Percentiles rank a stretch among this genome's conserved stretches.
Evolutionary conservation across 2,329 filamentous ascomycete species (phyloP).

Genomic region (Apiospora pterosperma): DNA sequence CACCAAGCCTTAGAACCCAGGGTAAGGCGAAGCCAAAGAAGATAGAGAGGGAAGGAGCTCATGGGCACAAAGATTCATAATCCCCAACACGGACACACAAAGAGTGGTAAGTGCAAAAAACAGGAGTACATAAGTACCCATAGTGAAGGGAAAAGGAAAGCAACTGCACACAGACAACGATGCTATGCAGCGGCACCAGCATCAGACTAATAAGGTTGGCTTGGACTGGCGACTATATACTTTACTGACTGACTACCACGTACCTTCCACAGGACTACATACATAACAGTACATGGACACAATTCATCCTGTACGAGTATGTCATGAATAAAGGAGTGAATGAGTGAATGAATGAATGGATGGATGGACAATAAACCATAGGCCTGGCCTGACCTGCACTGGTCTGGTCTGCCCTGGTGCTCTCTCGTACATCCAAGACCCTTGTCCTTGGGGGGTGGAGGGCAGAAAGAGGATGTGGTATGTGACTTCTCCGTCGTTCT

Average conservation of each 20-base stretch:
- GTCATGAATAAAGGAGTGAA: too few species aligned
- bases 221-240: too few species aligned
- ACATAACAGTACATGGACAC: neutral
- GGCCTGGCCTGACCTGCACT: neutral
- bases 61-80: neutral
- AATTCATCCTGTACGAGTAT: neutral
- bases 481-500: too few species aligned
- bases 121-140: neutral
- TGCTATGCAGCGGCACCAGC: neutral
- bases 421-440: constrained; percentile 1
- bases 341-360: too few species aligned
- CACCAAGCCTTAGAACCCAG: neutral
- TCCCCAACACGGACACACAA: neutral
- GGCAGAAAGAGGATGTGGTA: too few species aligned
- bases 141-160: neutral
- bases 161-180: neutral
- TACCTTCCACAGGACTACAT: neutral
- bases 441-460: neutral
- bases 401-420: neutral
- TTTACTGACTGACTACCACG: neutral
- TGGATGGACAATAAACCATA: too few species aligned
- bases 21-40: neutral
- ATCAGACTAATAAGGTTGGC: constrained; percentile 2
- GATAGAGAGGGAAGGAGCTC: neutral
- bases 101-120: neutral